Evolutionary conservation across 2,329 filamentous ascomycete species (phyloP), one percentile per base, ranked within the genome.

Genomic region (Nothophaeocryptopus gaeumannii): DNA sequence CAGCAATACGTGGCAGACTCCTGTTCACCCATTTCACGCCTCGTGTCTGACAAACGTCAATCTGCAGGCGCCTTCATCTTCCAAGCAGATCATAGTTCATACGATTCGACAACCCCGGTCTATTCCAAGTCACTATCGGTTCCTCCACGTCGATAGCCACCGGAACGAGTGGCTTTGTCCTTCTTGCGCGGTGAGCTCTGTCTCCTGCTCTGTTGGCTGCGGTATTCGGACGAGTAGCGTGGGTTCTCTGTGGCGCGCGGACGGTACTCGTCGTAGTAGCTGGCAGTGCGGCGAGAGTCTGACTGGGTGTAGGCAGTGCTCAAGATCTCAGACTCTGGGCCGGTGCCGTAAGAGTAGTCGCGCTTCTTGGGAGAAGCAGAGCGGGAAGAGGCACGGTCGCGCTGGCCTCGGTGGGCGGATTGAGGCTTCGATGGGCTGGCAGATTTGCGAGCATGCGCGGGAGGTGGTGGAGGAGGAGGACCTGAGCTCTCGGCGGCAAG

Each of bases 221-320:
- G 53, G 30, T 51, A 47, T 12, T 59, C 60, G 16, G 54, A 50
- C 8, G 55, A 54, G 42, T 61, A 62, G 16, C 50, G 44, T n/a
- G 59, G 52, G 49, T 60, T 61, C 43, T 60, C 55, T 26, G 48
- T 51, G 5, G 62, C 63, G 2, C 52, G 39, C 2, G 66, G 66
- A 1, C 67, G 60, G 47, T 70, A 69, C 20, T 63, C 58, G 43
- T 69, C 64, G 50, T 70, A 68, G 47, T 69, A 70, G 58, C 61
- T 67, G 29, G 60, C 51, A 3, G 63, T 59, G 5, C 62, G 49
- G 37, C 55, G 58, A 10, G 39, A 32, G 47, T 50, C 54, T 16
- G 58, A 58, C 56, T 56, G 39, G 30, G 72, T 74, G 65, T 75
- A 74, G 12, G 70, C 65, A 15, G 68, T 67, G 56, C 63, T 66